These are phyloP conservation scores for Adansonia gregorii DNA, from an alignment of 441 rosid species.

Conservation along the genomic window DNA sequence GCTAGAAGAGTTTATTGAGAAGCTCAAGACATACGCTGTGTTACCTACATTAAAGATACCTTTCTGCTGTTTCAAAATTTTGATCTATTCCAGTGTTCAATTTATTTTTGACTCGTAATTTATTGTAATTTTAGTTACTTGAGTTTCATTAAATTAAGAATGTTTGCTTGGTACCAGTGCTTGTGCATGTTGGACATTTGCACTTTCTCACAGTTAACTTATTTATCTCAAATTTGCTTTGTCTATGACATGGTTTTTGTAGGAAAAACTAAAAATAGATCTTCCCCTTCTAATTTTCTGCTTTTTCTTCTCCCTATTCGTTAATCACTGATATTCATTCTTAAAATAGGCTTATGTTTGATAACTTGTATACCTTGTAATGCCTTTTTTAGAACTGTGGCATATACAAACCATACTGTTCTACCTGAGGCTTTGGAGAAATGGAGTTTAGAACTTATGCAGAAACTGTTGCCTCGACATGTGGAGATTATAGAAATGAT, in stretches of 20 bases:
- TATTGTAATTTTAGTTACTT: slow-evolving; percentile 2
- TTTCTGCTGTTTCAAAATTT: not conserved
- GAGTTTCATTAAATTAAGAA: not conserved
- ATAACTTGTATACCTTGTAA: slow-evolving; percentile 21
- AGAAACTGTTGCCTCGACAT: slow-evolving; percentile 87
- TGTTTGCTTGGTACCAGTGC: not conserved
- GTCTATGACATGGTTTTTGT: not conserved
- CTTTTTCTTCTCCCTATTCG: not conserved
- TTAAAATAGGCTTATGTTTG: slow-evolving; percentile 14
- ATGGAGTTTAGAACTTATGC: slow-evolving; percentile 95
- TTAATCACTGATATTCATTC: not conserved
- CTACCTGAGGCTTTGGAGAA: slow-evolving; percentile 97
- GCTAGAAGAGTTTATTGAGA: slow-evolving; percentile 11
- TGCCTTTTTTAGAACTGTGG: slow-evolving; percentile 66
- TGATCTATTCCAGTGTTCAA: not conserved
- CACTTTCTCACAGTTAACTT: not conserved
- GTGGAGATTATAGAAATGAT: slow-evolving; percentile 86
- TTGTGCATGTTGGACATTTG: slow-evolving; percentile 6
- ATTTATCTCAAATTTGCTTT: slow-evolving; percentile 10
- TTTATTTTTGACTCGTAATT: not conserved
- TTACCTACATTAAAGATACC: not conserved
- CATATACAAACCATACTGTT: slow-evolving; percentile 96
- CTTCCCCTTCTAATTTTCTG: not conserved
- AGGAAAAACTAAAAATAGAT: not conserved
- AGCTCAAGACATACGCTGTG: not conserved